phyloP scores from a whole-genome alignment of 1,284 basidiomycete genomes.

The Apiotrichum porosum region DNA sequence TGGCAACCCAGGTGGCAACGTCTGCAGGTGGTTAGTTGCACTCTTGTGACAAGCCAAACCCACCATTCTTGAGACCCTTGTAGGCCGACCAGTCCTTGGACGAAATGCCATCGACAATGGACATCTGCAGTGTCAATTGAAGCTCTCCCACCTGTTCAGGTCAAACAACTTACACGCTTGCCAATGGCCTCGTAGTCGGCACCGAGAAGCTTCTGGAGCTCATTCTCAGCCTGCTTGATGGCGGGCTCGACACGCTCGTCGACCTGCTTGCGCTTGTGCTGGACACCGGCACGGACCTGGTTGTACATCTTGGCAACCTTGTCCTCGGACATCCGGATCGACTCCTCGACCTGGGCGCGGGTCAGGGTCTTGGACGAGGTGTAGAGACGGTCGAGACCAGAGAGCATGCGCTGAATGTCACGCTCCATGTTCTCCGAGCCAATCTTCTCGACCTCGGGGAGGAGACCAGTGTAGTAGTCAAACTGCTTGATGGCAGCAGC shows the following conservation, averaged over 20 bases:
- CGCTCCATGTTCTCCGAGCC: conserved; percentile 28
- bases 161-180: conserved; percentile 22
- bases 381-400: conserved; percentile 45
- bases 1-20: conserved; percentile 29
- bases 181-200: conserved; percentile 31
- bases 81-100: conserved; percentile 38
- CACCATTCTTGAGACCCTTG: conserved; percentile 31
- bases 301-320: conserved; percentile 19
- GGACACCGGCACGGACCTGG: conserved; percentile 23
- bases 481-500: conserved; percentile 7
- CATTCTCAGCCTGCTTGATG: conserved; percentile 20
- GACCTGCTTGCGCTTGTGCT: conserved; percentile 14
- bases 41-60: conserved; percentile 1
- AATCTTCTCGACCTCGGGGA: conserved; percentile 23
- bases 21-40: conserved; percentile 7
- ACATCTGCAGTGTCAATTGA: not conserved
- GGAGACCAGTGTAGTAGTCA: conserved; percentile 16
- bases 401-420: conserved; percentile 36
- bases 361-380: conserved; percentile 31
- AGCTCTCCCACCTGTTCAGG: not conserved
- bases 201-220: conserved; percentile 27
- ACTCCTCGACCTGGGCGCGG: conserved; percentile 31
- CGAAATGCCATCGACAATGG: conserved; percentile 14
- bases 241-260: conserved; percentile 22
- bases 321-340: conserved; percentile 26